These are phyloP conservation scores for Bullera alba DNA, from an alignment of 768 basidiomycete genomes.

Conservation along the genomic window DNA sequence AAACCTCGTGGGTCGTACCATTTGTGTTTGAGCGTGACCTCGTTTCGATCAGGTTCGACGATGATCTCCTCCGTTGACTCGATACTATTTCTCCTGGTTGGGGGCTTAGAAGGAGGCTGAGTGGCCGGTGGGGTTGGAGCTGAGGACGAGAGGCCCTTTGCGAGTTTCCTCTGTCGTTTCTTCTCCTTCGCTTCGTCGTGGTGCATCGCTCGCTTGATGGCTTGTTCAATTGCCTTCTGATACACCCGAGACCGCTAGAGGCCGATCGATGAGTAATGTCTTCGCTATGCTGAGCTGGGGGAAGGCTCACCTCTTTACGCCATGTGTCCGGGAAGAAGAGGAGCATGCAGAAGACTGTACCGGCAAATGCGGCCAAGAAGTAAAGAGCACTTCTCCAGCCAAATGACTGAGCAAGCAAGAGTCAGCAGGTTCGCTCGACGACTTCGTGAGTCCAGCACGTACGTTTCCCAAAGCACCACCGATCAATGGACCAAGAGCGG, in stretches of 20 bases:
- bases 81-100: constrained; percentile 1
- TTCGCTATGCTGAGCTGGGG: not conserved
- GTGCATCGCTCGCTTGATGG: constrained; percentile 36
- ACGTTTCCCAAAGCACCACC: constrained; percentile 31
- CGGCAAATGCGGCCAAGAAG: constrained; percentile 64
- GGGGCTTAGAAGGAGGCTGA: constrained; percentile 8
- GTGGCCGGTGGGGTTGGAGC: constrained; percentile 32
- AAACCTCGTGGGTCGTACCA: not conserved
- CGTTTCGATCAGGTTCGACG: constrained; percentile 20
- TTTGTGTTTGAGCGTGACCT: constrained; percentile 13
- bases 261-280: not conserved
- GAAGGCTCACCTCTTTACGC: constrained; percentile 53
- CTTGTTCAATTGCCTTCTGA: constrained; percentile 57
- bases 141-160: constrained; percentile 17
- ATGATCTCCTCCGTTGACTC: constrained; percentile 6
- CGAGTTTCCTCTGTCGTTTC: constrained; percentile 24
- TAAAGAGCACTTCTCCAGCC: constrained; percentile 78
- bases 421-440: constrained; percentile 52
- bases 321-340: constrained; percentile 74
- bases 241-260: constrained; percentile 64
- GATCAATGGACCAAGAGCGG: constrained; percentile 36
- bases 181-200: constrained; percentile 26
- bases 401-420: constrained; percentile 58
- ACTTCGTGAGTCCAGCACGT: constrained; percentile 2
- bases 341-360: constrained; percentile 55